Conservation (phyloP, 2,329 filamentous ascomycete genomes). For the Stagonosporopsis tanaceti region DNA sequence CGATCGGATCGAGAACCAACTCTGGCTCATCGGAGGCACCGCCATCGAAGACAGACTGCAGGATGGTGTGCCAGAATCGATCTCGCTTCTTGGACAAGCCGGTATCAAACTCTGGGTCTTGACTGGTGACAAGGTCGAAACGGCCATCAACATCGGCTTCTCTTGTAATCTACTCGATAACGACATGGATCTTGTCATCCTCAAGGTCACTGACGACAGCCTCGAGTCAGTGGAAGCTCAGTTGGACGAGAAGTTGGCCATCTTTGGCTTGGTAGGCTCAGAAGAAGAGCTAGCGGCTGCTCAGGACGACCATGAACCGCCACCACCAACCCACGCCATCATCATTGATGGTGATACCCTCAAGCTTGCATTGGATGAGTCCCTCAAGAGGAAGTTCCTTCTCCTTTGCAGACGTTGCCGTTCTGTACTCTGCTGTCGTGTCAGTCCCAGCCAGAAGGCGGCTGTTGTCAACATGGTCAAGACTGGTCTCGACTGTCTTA, state of each 20-base stretch:
- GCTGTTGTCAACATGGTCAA: constrained; percentile 98
- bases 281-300: constrained; percentile 85
- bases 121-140: constrained; percentile 98
- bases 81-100: constrained; percentile 85
- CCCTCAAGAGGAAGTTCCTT: constrained; percentile 88
- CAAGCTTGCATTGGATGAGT: constrained; percentile 83
- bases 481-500: constrained; percentile 93
- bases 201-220: constrained; percentile 82
- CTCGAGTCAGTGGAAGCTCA: constrained; percentile 70
- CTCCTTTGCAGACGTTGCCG: constrained; percentile 96
- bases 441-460: constrained; percentile 95
- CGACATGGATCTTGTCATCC: constrained; percentile 93
- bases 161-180: constrained; percentile 98
- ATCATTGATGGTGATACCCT: constrained; percentile 95
- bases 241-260: constrained; percentile 74
- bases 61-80: constrained; percentile 95
- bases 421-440: constrained; percentile 95
- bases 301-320: constrained; percentile 83
- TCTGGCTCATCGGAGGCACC: constrained; percentile 88
- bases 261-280: constrained; percentile 81
- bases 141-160: constrained; percentile 99
- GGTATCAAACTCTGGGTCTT: constrained; percentile 99
- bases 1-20: constrained; percentile 87
- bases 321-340: constrained; percentile 86
- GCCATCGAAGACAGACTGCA: constrained; percentile 97